phyloP scores from a whole-genome alignment of 345 rosid genomes.

The Moringa oleifera region DNA sequence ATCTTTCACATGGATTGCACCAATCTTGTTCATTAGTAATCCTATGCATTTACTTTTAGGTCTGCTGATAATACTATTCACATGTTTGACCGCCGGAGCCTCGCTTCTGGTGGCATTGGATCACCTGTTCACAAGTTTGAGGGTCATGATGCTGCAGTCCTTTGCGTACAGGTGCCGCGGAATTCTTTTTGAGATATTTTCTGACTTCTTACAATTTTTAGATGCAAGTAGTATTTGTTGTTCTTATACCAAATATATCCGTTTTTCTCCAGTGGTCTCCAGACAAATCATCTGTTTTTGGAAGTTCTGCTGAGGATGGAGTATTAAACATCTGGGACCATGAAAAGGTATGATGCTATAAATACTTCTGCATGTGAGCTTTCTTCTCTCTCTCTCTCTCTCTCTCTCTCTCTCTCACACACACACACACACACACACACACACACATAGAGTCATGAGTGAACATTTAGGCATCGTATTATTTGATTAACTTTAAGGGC shows the following conservation, averaged over 20 bases:
- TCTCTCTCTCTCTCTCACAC: no score
- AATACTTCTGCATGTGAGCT: no score
- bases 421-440: no score
- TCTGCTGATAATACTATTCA: constrained; percentile 93
- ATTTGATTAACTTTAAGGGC: no score
- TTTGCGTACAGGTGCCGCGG: constrained; percentile 88
- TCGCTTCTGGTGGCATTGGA: constrained; percentile 70
- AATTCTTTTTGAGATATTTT: background rate
- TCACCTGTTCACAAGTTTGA: constrained; percentile 74
- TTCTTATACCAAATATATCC: constrained; percentile 8
- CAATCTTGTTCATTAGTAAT: no score
- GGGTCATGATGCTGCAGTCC: constrained; percentile 88
- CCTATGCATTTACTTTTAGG: no score
- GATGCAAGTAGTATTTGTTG: background rate
- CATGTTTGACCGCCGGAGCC: constrained; percentile 87
- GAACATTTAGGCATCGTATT: no score
- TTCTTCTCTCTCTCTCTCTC: no score
- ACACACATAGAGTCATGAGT: no score
- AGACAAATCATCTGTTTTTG: constrained; percentile 82
- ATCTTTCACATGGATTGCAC: no score
- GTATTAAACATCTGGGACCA: constrained; percentile 90
- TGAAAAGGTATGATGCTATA: constrained; percentile 88
- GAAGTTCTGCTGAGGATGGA: constrained; percentile 97
- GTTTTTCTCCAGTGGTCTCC: constrained; percentile 76
- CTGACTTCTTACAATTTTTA: no score